Base-by-base conservation (phyloP, 768 basidiomycete species). In the Rhodotorula kratochvilovae region DNA sequence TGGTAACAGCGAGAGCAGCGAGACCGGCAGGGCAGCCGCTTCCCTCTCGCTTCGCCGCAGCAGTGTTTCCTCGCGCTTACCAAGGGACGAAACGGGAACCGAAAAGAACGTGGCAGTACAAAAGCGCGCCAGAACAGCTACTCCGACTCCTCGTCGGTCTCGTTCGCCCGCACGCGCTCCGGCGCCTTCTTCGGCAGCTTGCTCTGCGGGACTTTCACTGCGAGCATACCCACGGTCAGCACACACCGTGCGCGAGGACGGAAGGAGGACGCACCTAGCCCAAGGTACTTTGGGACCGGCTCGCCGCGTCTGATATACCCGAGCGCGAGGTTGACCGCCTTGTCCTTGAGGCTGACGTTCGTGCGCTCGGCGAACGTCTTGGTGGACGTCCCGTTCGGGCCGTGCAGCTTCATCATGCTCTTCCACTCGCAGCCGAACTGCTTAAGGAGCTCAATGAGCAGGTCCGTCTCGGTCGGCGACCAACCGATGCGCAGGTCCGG, bases 281-380 rank as follows among this genome's bases (percentile, higher is more conserved):
- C 2, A 1, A 58, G 27, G 11, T n/a, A 43, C 0, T 5, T 2
- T 35, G 65, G 70, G n/a, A 67, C n/a, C 10, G 31, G 55, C 43
- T 11, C 12, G 6, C 70, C 66, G 1, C 16, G 19, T 23, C 33
- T 19, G 1, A 36, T 27, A 8, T 5, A 48, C 4, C 29, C 19
- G 3, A 16, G 2, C 29, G 21, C 31, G 21, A 67, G 27, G 39
- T 63, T 63, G 61, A 63, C 50, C 10, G 70, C 62, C 51, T 71
- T 71, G 61, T 71, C 70, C 39, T 59, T 66, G 29, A 71, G 29
- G 8, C 46, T 53, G 25, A 65, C 29, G 35, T 60, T 60, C 19
- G 29, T 65, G 23, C 68, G 13, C 12, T 33, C 0, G 2, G 4
- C 0, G 46, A 71, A 42, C 21, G 27, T 35, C 33, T n/a, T 10